phyloP scores from a whole-genome alignment of 176 grass and related monocot species.

The Guadua angustifolia region DNA sequence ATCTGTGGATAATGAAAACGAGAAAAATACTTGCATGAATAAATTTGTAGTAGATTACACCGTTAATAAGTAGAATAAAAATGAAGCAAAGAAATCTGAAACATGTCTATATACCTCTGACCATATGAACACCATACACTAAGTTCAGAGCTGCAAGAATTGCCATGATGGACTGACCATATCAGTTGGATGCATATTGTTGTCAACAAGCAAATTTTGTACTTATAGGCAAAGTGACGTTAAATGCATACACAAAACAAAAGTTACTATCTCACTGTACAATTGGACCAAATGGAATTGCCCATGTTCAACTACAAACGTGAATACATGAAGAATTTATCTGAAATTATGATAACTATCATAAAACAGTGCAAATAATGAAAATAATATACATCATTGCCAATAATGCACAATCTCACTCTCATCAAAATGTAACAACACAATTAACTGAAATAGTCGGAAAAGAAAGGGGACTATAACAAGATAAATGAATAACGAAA shows the following conservation, averaged over 20 bases:
- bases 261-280: constrained; percentile 4
- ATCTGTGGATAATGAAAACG: constrained; percentile 15
- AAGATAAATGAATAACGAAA: constrained; percentile 34
- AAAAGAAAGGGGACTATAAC: constrained; percentile 7
- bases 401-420: not conserved
- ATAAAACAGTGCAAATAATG: not conserved
- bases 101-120: constrained; percentile 63
- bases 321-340: constrained; percentile 24
- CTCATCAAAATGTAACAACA: constrained; percentile 41
- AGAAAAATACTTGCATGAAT: constrained; percentile 7
- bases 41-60: constrained; percentile 9
- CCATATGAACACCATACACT: constrained; percentile 52
- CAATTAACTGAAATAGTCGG: constrained; percentile 23
- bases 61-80: constrained; percentile 28
- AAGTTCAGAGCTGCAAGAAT: constrained; percentile 53
- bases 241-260: constrained; percentile 14
- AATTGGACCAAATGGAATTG: constrained; percentile 16
- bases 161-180: constrained; percentile 41
- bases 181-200: constrained; percentile 39
- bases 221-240: constrained; percentile 2
- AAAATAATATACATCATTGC: not conserved
- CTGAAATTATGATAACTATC: constrained; percentile 26
- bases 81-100: constrained; percentile 40
- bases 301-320: constrained; percentile 5
- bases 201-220: constrained; percentile 40